Evolutionary conservation across 495 filamentous ascomycete species (phyloP).

Genomic region (Acidomyces sp.): DNA sequence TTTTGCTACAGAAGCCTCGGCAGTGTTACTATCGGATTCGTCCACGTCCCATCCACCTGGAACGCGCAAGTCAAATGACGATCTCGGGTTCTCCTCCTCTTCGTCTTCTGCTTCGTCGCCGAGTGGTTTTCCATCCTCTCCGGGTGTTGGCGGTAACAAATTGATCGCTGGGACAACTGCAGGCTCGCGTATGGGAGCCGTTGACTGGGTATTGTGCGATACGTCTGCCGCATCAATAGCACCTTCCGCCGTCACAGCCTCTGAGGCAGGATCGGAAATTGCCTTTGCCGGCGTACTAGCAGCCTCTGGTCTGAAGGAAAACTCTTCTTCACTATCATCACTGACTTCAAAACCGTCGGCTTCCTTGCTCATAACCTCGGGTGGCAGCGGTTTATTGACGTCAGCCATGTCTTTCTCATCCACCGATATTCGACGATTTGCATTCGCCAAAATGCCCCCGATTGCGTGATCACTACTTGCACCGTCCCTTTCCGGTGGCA

Average conservation of each 20-base stretch:
- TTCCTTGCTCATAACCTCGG: constrained; percentile 53
- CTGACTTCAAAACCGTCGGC: constrained; percentile 42
- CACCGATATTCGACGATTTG: constrained; percentile 28
- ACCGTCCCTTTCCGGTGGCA: constrained; percentile 24
- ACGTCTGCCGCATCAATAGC: neutral
- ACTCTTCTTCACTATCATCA: constrained; percentile 25
- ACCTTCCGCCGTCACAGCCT: constrained; percentile 8
- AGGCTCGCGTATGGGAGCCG: too few relatives aligned
- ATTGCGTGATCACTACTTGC: constrained; percentile 55
- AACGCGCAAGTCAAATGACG: constrained; percentile 4
- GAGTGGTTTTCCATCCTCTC: constrained; percentile 5
- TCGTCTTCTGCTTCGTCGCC: neutral
- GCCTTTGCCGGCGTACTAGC: neutral
- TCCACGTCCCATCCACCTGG: constrained; percentile 12
- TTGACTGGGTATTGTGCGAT: neutral
- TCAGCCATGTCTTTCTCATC: too few relatives aligned
- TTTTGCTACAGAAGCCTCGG: neutral
- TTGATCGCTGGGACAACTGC: constrained; percentile 15
- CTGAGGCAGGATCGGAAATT: neutral
- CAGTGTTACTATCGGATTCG: neutral
- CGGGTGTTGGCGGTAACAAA: constrained; percentile 18
- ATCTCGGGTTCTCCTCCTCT: constrained; percentile 1
- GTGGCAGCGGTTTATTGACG: constrained; percentile 46
- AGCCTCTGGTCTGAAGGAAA: neutral
- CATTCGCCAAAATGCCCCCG: constrained; percentile 43